These are phyloP conservation scores for Saccharomycopsis fodiens DNA, from an alignment of 805 yeast genomes.

Conservation along the genomic window DNA sequence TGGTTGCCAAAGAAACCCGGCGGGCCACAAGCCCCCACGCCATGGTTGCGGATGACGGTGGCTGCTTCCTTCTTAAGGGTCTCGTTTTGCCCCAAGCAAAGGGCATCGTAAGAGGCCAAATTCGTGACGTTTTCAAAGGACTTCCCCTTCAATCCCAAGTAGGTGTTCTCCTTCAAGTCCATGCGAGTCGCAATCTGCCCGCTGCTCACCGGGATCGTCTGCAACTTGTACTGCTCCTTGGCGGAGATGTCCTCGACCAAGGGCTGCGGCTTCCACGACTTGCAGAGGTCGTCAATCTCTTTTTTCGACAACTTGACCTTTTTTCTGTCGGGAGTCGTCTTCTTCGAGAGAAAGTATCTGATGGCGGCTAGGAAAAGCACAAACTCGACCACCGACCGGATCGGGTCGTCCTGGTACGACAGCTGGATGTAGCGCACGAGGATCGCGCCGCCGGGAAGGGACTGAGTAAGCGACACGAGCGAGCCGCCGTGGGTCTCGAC, in stretches of 20 bases:
- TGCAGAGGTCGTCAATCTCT: constrained; percentile 77
- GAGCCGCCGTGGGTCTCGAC: constrained; percentile 5
- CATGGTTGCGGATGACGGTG: constrained; percentile 54
- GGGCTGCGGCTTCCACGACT: constrained; percentile 91
- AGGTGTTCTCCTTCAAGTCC: constrained; percentile 24
- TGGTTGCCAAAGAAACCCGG: constrained; percentile 96
- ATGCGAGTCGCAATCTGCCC: constrained; percentile 44
- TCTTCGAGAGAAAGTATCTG: constrained; percentile 71
- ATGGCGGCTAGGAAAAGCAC: constrained; percentile 73
- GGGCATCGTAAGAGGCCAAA: constrained; percentile 64
- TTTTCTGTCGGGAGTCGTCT: constrained; percentile 52
- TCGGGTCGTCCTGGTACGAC: constrained; percentile 90
- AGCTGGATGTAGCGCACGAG: constrained; percentile 63
- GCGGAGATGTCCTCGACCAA: constrained; percentile 47
- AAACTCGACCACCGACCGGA: constrained; percentile 77
- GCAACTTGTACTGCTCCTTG: constrained; percentile 54
- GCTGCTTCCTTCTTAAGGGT: constrained; percentile 47
- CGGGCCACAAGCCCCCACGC: constrained; percentile 98
- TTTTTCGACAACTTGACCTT: constrained; percentile 48
- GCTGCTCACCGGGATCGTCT: constrained; percentile 53
- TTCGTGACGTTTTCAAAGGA: constrained; percentile 41
- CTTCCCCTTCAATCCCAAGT: constrained; percentile 23
- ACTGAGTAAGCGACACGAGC: constrained; percentile 16
- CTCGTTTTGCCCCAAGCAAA: constrained; percentile 47
- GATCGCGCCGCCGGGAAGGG: constrained; percentile 20